These are phyloP conservation scores for Trypanosoma theileri DNA, from an alignment of 208 protist genomes.

Conservation along the genomic window DNA sequence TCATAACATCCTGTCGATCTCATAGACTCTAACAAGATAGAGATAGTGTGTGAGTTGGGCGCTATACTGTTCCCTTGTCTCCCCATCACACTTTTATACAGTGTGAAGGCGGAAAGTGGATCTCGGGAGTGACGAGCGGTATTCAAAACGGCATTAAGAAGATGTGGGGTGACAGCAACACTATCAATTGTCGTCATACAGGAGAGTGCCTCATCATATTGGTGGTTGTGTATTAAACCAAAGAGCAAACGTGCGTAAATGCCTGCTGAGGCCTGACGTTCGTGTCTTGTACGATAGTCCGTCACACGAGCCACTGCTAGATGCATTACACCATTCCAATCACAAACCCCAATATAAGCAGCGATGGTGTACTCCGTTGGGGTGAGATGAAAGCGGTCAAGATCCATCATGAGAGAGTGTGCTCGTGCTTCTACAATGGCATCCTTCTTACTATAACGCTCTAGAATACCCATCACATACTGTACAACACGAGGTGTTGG, in stretches of 20 bases:
- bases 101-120: constrained; percentile 58
- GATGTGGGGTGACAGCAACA: constrained; percentile 45
- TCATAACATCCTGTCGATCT: constrained; percentile 24
- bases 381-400: constrained; percentile 66
- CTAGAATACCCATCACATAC: constrained; percentile 78
- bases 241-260: constrained; percentile 64
- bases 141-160: constrained; percentile 75
- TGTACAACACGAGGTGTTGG: constrained; percentile 63
- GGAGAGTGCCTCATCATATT: constrained; percentile 59
- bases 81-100: constrained; percentile 56
- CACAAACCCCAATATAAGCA: constrained; percentile 74
- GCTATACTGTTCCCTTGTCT: constrained; percentile 18
- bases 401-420: constrained; percentile 79
- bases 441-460: constrained; percentile 32
- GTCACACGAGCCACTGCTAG: constrained; percentile 70
- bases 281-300: constrained; percentile 71
- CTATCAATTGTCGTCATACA: constrained; percentile 64
- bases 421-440: constrained; percentile 65
- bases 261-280: constrained; percentile 53
- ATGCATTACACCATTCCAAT: constrained; percentile 63
- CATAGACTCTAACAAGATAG: constrained; percentile 66
- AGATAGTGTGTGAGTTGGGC: constrained; percentile 57
- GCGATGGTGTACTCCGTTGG: constrained; percentile 76
- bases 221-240: constrained; percentile 61
- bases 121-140: constrained; percentile 55